phyloP scores from a whole-genome alignment of 108 stramenopile species.

The Licmophora abbreviata region DNA sequence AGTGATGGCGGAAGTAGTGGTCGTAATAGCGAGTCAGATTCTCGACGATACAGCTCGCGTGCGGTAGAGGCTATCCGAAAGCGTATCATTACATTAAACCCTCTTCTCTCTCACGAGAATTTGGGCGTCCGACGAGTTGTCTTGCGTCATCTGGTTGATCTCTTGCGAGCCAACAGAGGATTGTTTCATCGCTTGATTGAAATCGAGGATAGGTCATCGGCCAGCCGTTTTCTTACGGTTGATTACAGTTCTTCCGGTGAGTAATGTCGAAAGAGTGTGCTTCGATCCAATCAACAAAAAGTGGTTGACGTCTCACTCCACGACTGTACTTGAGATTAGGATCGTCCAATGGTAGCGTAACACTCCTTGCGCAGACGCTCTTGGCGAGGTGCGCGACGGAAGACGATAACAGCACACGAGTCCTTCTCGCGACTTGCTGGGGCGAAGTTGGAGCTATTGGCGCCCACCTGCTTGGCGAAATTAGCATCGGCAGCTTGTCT shows the following conservation, averaged over 20 bases:
- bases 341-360: slow-evolving; percentile 45
- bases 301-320: too few relatives aligned
- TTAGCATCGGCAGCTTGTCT: slow-evolving; percentile 14
- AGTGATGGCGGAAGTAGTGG: not conserved
- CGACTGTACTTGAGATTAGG: too few relatives aligned
- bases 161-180: slow-evolving; percentile 61
- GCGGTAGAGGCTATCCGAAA: slow-evolving; percentile 30
- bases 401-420: slow-evolving; percentile 35
- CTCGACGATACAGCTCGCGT: slow-evolving; percentile 4
- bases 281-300: too few relatives aligned
- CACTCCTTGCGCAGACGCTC: slow-evolving; percentile 51
- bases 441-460: slow-evolving; percentile 85
- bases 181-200: slow-evolving; percentile 54
- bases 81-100: slow-evolving; percentile 20
- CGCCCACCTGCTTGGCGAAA: slow-evolving; percentile 43
- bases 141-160: slow-evolving; percentile 50
- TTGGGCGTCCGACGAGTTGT: slow-evolving; percentile 61
- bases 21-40: slow-evolving; percentile 1
- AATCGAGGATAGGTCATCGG: slow-evolving; percentile 45
- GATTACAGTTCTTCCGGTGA: slow-evolving; percentile 6
- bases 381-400: slow-evolving; percentile 59
- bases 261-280: too few relatives aligned
- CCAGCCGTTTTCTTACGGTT: slow-evolving; percentile 63
- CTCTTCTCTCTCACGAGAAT: slow-evolving; percentile 57
- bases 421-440: slow-evolving; percentile 57